Evolutionary conservation across 2,329 filamentous ascomycete species (phyloP), one percentile per base, ranked within the genome.

Genomic region (Pseudocercospora eumusae): DNA sequence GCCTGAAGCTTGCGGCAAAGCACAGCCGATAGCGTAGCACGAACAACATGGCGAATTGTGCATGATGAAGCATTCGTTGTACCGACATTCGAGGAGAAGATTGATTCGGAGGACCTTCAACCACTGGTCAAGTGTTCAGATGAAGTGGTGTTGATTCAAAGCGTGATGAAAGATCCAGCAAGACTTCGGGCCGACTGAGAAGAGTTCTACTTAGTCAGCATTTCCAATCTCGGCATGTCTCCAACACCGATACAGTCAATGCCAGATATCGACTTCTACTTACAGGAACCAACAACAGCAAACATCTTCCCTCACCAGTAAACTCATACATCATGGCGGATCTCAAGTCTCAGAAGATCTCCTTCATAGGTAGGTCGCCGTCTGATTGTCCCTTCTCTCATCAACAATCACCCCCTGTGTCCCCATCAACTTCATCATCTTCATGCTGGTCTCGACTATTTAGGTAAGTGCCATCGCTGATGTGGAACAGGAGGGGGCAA

Each of bases 401-500:
- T 47, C 10, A 31, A 25, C 13, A 52, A 28, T 9, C 33, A n/a
- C 20, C 9, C 15, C 15, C n/a, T 10, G 10, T 27, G 13, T 15
- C 18, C 47, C 28, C 23, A 28, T 23, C 15, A 7, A 13, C 15
- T 13, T 15, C 47, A 18, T 27, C 47, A n/a, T n/a, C 13, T 18
- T 23, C 21, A 21, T 1, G 10, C 21, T 25, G 13, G n/a, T 40
- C 36, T 47, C 47, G 27, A n/a, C 25, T 18, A 20, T 15, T 3
- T 40, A 18, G 47, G 25, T 31, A 31, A 20, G 23, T 18, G n/a
- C 13, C 25, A 28, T 56, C 15, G 44, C 61, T 64, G 36, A 63
- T 42, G 13, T 20, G 9, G 0, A 23, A 11, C 59, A 69, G 69
- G 69, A 59, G 69, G 69, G 55, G 69, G 69, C 59, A 71, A 71